These are phyloP conservation scores for Botrytis elliptica DNA, from an alignment of 2,329 filamentous ascomycete genomes.

Conservation along the genomic window DNA sequence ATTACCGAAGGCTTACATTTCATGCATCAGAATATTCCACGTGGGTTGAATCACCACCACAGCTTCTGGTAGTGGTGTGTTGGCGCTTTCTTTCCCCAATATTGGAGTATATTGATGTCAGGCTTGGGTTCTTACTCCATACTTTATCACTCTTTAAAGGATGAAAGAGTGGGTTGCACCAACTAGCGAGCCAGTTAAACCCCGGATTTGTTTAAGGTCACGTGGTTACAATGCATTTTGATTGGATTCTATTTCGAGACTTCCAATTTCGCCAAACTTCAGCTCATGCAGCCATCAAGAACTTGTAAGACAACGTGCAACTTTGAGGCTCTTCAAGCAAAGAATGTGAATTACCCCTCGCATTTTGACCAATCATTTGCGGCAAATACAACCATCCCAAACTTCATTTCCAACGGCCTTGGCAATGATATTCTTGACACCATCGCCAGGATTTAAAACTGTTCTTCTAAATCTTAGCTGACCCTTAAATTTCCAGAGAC, in stretches of 20 bases:
- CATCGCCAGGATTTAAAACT: background rate
- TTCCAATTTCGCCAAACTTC: conserved; percentile 12
- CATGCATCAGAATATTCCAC: conserved; percentile 6
- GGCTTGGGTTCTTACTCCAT: background rate
- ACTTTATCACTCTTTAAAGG: background rate
- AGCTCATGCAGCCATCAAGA: conserved; percentile 20
- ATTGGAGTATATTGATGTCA: background rate
- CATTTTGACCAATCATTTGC: conserved; percentile 2
- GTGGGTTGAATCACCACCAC: background rate
- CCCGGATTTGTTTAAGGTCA: background rate
- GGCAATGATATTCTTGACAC: background rate
- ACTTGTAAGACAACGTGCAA: background rate
- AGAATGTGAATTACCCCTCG: background rate
- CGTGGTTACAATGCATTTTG: background rate
- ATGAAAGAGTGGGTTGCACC: background rate
- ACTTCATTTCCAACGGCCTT: conserved; percentile 1
- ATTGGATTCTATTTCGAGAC: conserved; percentile 14
- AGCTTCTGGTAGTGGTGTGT: background rate
- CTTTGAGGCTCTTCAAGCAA: background rate
- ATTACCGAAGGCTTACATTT: conserved; percentile 3
- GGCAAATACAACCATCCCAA: background rate
- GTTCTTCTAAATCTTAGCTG: background rate
- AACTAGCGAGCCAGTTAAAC: background rate
- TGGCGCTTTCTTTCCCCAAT: background rate
- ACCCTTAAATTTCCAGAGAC: background rate